Percentiles rank a stretch among this genome's conserved stretches.
phyloP scores from a whole-genome alignment of 2,329 filamentous ascomycete genomes.

The Ascochyta clinopodiicola region DNA sequence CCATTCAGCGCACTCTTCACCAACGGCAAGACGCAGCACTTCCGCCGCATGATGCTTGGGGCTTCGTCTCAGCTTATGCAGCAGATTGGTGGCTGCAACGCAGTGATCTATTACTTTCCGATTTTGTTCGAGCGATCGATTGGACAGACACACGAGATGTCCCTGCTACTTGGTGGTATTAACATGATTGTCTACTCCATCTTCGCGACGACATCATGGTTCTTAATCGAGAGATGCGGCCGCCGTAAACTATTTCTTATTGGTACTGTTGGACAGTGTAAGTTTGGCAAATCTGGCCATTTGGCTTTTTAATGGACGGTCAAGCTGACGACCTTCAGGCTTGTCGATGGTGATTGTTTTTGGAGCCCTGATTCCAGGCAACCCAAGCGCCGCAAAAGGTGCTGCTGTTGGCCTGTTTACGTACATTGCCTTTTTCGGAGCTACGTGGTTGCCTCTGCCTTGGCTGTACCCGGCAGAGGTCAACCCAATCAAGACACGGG shows the following conservation, averaged over 20 bases:
- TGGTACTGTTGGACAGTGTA: slow-evolving; percentile 55
- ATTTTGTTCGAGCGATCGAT: slow-evolving; percentile 59
- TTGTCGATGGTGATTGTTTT: slow-evolving; percentile 59
- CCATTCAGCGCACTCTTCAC: slow-evolving; percentile 64
- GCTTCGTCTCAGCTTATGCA: slow-evolving; percentile 54
- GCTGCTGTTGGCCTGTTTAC: slow-evolving; percentile 67
- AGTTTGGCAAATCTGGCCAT: background rate
- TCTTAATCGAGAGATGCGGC: slow-evolving; percentile 68
- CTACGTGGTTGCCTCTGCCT: slow-evolving; percentile 67
- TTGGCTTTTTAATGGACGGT: no score
- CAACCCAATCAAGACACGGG: slow-evolving; percentile 60
- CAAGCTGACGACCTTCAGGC: slow-evolving; percentile 30
- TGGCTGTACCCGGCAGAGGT: slow-evolving; percentile 62
- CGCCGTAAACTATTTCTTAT: slow-evolving; percentile 52
- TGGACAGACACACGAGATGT: slow-evolving; percentile 51
- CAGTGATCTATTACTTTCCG: slow-evolving; percentile 54
- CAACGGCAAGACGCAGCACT: slow-evolving; percentile 69
- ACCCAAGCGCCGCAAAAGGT: slow-evolving; percentile 48
- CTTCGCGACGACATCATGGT: slow-evolving; percentile 67
- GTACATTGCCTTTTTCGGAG: slow-evolving; percentile 71
- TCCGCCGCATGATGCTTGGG: slow-evolving; percentile 68
- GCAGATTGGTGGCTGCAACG: slow-evolving; percentile 45
- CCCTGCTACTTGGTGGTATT: slow-evolving; percentile 54
- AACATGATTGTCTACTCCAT: slow-evolving; percentile 65
- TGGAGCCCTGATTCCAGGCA: slow-evolving; percentile 46